These are phyloP conservation scores for Trichocladium uniseriatum DNA, from an alignment of 495 filamentous ascomycete genomes.

Conservation along the genomic window DNA sequence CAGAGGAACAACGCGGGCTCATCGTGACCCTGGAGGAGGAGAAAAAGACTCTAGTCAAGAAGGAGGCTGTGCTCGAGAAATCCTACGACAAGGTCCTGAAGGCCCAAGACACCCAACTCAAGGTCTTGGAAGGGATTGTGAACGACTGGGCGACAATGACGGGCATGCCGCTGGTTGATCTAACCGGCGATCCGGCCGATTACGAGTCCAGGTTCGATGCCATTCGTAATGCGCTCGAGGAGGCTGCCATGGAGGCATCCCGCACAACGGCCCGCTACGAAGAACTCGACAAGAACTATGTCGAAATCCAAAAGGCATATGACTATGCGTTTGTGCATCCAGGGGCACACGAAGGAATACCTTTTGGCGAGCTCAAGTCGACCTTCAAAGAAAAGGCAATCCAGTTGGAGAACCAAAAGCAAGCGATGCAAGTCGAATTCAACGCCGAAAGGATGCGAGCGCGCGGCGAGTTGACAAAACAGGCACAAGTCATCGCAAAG, in stretches of 20 bases:
- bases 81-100: neutral
- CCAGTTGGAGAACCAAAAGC: no score
- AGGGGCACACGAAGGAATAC: no score
- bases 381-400: no score
- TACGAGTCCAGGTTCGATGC: neutral
- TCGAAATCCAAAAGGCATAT: neutral
- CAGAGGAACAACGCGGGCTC: neutral
- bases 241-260: neutral
- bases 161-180: neutral
- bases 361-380: no score
- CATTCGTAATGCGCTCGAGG: neutral
- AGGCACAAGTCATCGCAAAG: no score
- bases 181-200: neutral
- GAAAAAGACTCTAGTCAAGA: neutral
- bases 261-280: neutral
- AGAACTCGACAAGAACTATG: neutral
- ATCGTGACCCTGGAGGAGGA: neutral
- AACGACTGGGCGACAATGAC: neutral
- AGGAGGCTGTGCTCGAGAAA: neutral
- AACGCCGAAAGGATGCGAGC: no score
- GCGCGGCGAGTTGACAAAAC: no score
- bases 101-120: neutral
- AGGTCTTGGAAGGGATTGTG: neutral
- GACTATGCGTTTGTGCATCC: neutral
- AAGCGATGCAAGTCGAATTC: no score